phyloP scores from a whole-genome alignment of 2,329 filamentous ascomycete species.

The Neopestalotiopsis sp. region DNA sequence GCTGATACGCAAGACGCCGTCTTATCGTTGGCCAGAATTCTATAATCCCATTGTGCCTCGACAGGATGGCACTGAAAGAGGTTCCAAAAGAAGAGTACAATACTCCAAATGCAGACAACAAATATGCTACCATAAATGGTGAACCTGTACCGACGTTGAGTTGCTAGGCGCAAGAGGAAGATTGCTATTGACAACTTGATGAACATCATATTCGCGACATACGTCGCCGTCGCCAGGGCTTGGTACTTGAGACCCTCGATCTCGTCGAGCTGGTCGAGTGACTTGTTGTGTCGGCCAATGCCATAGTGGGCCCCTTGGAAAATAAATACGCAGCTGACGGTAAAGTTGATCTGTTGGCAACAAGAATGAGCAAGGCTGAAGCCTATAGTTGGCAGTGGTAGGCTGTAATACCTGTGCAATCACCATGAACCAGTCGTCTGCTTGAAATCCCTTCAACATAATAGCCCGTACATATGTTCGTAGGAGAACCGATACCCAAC shows the following conservation, averaged over 20 bases:
- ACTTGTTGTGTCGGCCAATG: slow-evolving; percentile 53
- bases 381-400: slow-evolving; percentile 10
- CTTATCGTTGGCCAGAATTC: slow-evolving; percentile 41
- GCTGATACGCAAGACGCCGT: slow-evolving; percentile 48
- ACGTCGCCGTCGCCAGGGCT: slow-evolving; percentile 55
- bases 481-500: slow-evolving; percentile 35
- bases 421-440: slow-evolving; percentile 62
- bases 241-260: slow-evolving; percentile 59
- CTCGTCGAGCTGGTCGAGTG: slow-evolving; percentile 44
- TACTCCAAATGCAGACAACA: slow-evolving; percentile 52
- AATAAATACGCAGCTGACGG: slow-evolving; percentile 52
- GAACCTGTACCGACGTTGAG: slow-evolving; percentile 52
- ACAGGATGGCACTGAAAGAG: slow-evolving; percentile 53
- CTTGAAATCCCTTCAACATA: slow-evolving; percentile 44
- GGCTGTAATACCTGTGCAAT: slow-evolving; percentile 47
- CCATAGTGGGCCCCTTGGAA: slow-evolving; percentile 48
- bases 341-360: slow-evolving; percentile 47
- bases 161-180: slow-evolving; percentile 55
- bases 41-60: slow-evolving; percentile 58
- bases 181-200: slow-evolving; percentile 62
- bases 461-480: slow-evolving; percentile 36
- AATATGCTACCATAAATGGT: slow-evolving; percentile 52
- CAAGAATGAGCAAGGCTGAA: slow-evolving; percentile 18
- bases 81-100: slow-evolving; percentile 58
- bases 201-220: slow-evolving; percentile 60